These are phyloP conservation scores for Cenococcum geophilum DNA, from an alignment of 495 filamentous ascomycete species.

Conservation along the genomic window DNA sequence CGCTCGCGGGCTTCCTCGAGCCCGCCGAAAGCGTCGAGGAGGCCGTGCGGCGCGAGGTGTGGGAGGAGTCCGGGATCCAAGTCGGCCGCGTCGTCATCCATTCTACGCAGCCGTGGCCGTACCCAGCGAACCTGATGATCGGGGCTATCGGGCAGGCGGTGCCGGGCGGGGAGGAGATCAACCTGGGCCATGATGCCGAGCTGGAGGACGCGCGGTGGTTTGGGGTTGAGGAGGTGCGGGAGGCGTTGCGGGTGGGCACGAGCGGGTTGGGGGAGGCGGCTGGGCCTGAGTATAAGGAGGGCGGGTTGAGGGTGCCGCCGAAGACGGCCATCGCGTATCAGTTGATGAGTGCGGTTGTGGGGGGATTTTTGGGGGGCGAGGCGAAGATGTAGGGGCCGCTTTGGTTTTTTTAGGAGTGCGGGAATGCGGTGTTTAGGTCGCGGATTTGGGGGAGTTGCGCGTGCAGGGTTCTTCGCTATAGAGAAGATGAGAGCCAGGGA, in stretches of 20 bases:
- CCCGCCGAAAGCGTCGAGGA: constrained; percentile 93
- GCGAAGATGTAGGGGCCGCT: constrained; percentile 16
- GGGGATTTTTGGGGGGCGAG: constrained; percentile 36
- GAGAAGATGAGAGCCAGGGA: too few relatives aligned
- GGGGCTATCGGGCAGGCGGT: constrained; percentile 83
- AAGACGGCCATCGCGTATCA: constrained; percentile 46
- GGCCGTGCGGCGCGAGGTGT: constrained; percentile 88
- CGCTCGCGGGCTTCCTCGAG: constrained; percentile 91
- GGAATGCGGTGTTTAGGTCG: too few relatives aligned
- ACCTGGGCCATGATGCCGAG: constrained; percentile 82
- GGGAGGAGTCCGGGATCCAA: constrained; percentile 85
- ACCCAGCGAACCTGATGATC: constrained; percentile 90
- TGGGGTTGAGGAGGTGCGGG: constrained; percentile 53
- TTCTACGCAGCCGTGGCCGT: constrained; percentile 87
- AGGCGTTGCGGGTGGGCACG: constrained; percentile 42
- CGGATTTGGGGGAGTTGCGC: too few relatives aligned
- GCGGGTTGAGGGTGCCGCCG: constrained; percentile 41
- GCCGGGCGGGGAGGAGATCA: constrained; percentile 67
- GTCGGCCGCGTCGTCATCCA: constrained; percentile 87
- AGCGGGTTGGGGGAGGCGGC: constrained; percentile 62
- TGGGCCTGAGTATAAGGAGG: constrained; percentile 60
- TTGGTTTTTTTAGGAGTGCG: too few relatives aligned
- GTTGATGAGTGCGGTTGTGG: constrained; percentile 39
- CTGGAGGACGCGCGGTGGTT: constrained; percentile 87
- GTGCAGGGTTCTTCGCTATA: too few relatives aligned